Base-by-base conservation (phyloP, 768 basidiomycete genomes). In the Leccinum pellstonianum region DNA sequence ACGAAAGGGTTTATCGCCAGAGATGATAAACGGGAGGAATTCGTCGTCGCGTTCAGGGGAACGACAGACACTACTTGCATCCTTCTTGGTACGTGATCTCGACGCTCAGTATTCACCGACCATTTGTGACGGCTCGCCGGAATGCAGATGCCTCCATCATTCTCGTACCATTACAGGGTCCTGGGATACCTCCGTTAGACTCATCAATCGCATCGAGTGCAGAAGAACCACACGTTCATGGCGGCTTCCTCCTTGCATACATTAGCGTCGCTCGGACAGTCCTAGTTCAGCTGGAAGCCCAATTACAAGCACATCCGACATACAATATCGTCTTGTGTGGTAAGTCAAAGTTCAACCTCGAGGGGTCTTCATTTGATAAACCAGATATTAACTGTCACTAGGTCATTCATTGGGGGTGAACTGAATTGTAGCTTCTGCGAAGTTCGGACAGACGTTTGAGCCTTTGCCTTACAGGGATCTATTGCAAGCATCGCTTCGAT, bases 1-100 rank as follows among this genome's bases (percentile, higher is more conserved):
- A 75, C 76, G 2, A 77, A 77, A 68, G 81, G 80, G 23, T 82
- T 77, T 55, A 72, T 81, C 25, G 80, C 76, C 1, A 73, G 78
- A 19, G 81, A 81, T 58, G 78, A 81, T 57, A 67, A 61, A 2
- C 67, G 73, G 29, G 66, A 74, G 56, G 80, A 81, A 59, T 68
- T 81, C 47, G 61, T 81, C 17, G 68, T 80, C 25, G 69, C 78
- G 27, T 72, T 81, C 51, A 77, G 75, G 29, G 80, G 81, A 35
- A 73, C 77, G 57, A 72, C 70, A 27, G 68, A 76, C 8, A 3
- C 60, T 19, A 31, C 53, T 10, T 60, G 65, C 56, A 52, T 68
- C 46, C 60, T 69, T 49, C 58, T 66, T 21, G 66, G 65, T 69
- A 21, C 21, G 62, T 49, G 4, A 23, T 5, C 25, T 15, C 12